These are phyloP conservation scores for Aspergillus oerlinghausenensis DNA, from an alignment of 2,329 filamentous ascomycete species.

Conservation along the genomic window DNA sequence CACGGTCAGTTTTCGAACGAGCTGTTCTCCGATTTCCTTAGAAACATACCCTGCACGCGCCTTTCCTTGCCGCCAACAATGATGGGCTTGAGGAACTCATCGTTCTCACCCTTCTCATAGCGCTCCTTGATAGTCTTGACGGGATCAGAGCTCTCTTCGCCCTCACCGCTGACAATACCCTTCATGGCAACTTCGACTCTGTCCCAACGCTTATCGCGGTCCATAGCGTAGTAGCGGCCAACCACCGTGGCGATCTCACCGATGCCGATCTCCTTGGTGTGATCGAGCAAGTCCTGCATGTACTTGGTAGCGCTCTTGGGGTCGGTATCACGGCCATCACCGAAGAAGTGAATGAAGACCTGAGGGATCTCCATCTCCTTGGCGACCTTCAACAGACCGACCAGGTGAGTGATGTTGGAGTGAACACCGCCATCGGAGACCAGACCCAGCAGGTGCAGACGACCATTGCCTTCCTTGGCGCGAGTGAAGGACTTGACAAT, in stretches of 20 bases:
- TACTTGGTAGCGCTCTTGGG: constrained; percentile 88
- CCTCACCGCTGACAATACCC: constrained; percentile 79
- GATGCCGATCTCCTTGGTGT: constrained; percentile 74
- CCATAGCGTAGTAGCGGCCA: constrained; percentile 97
- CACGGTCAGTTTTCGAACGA: constrained; percentile 14
- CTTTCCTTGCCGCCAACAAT: constrained; percentile 82
- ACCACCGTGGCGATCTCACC: constrained; percentile 91
- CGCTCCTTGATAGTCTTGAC: constrained; percentile 81
- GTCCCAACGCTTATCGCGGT: constrained; percentile 99
- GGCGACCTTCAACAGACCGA: constrained; percentile 80
- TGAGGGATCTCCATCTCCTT: constrained; percentile 83
- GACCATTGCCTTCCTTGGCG: constrained; percentile 82
- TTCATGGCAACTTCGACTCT: constrained; percentile 85
- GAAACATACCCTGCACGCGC: constrained; percentile 69
- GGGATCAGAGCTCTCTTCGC: constrained; percentile 78
- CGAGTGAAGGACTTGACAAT: constrained; percentile 72
- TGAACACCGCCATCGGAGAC: constrained; percentile 96
- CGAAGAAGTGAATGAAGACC: constrained; percentile 99
- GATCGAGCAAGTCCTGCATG: constrained; percentile 78
- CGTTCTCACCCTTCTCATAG: constrained; percentile 82
- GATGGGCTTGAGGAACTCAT: constrained; percentile 98
- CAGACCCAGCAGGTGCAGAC: constrained; percentile 86
- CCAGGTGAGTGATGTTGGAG: constrained; percentile 90
- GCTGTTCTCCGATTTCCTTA: background rate
- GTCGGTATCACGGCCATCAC: constrained; percentile 94